Evolutionary conservation across 345 rosid species (phyloP).

Genomic region (Clarkia xantiana): DNA sequence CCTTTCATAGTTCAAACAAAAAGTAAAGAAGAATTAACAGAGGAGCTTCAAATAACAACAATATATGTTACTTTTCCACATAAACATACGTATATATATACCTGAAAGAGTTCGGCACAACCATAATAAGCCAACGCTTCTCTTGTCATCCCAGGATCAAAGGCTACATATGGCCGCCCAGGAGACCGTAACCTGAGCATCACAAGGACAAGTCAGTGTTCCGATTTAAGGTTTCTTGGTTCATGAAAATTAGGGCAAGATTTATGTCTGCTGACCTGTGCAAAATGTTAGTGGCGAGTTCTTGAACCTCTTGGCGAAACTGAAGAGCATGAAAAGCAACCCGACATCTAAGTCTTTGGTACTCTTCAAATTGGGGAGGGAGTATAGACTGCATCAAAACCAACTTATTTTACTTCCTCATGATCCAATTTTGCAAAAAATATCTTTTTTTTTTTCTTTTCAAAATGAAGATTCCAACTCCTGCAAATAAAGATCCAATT

Average conservation of each 20-base stretch:
- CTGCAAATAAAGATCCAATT: no score
- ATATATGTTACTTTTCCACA: neutral
- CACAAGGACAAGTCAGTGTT: no score
- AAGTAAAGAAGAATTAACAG: conserved; percentile 6
- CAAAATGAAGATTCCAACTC: no score
- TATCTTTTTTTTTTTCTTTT: no score
- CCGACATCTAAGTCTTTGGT: conserved; percentile 87
- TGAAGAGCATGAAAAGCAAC: conserved; percentile 77
- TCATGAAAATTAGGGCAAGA: no score
- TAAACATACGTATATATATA: conserved; percentile 17
- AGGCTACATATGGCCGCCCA: conserved; percentile 85
- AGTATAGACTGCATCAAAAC: conserved; percentile 45
- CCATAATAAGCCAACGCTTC: conserved; percentile 94
- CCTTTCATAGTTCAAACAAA: conserved; percentile 22
- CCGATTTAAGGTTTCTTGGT: no score
- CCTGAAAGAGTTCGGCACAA: conserved; percentile 99
- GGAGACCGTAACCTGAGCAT: conserved; percentile 56
- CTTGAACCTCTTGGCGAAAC: conserved; percentile 80
- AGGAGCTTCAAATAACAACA: neutral
- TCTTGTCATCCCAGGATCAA: conserved; percentile 91
- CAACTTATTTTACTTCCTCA: neutral
- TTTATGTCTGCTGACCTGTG: conserved; percentile 28
- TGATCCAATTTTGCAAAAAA: neutral
- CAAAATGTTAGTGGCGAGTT: conserved; percentile 64
- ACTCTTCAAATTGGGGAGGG: conserved; percentile 70